Percentiles rank a stretch among this genome's conserved stretches.
Conservation (phyloP, 345 rosid genomes). For the Xanthoceras sorbifolium region DNA sequence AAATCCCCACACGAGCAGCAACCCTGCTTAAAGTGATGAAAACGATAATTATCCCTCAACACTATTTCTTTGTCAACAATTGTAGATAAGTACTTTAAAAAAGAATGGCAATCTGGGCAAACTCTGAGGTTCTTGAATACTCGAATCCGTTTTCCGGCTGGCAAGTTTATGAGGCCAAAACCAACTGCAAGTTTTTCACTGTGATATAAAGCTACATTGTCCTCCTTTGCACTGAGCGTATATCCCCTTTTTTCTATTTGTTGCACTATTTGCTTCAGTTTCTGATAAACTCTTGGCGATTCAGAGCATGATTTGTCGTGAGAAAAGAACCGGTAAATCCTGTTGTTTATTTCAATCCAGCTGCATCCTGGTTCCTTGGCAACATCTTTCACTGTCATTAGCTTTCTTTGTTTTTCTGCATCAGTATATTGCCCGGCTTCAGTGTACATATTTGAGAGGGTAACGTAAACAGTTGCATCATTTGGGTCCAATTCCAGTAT, state of each 20-base stretch:
- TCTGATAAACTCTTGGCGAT: slow-evolving; percentile 19
- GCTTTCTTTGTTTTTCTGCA: slow-evolving; percentile 27
- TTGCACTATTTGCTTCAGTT: slow-evolving; percentile 23
- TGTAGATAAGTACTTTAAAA: slow-evolving; percentile 22
- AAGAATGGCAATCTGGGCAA: slow-evolving; percentile 28
- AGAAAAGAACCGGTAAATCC: slow-evolving; percentile 31
- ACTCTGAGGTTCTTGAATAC: slow-evolving; percentile 32
- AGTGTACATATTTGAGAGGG: slow-evolving; percentile 29
- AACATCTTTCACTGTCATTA: slow-evolving; percentile 19
- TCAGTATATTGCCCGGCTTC: slow-evolving; percentile 11
- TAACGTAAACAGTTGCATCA: slow-evolving; percentile 27
- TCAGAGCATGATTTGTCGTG: slow-evolving; percentile 19
- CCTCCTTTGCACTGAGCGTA: slow-evolving; percentile 2
- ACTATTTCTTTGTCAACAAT: slow-evolving; percentile 17
- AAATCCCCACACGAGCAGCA: slow-evolving; percentile 29
- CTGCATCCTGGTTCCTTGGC: slow-evolving; percentile 31
- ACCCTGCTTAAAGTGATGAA: slow-evolving; percentile 34
- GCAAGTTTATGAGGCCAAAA: slow-evolving; percentile 33
- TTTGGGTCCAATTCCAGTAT: slow-evolving; percentile 25
- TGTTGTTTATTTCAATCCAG: slow-evolving; percentile 32
- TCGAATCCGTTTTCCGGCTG: slow-evolving; percentile 26
- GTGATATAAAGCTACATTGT: slow-evolving; percentile 22
- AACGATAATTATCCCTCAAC: slow-evolving; percentile 30
- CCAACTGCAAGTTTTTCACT: slow-evolving; percentile 34
- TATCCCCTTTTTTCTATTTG: slow-evolving; percentile 13